Percentiles rank a stretch among this genome's conserved stretches.
Conservation (phyloP, 129 eudicot species). For the Artemisia tridentata region DNA sequence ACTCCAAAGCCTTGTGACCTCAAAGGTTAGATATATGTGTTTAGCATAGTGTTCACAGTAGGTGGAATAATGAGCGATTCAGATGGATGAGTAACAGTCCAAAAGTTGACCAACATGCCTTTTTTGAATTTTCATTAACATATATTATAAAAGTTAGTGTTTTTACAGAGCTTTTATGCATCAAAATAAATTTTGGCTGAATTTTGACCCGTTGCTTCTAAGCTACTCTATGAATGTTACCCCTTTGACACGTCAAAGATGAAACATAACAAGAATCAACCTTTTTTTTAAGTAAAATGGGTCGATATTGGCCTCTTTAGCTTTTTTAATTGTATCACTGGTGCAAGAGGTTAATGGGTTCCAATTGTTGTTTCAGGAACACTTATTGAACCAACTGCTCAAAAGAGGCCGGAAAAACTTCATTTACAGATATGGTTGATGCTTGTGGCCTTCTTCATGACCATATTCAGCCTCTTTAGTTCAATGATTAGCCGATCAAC, state of each 20-base stretch:
- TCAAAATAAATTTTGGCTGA: neutral
- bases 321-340: neutral
- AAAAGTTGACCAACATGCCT: neutral
- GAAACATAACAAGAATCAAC: neutral
- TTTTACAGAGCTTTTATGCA: neutral
- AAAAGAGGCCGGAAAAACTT: slow-evolving; percentile 52
- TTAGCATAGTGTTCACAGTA: neutral
- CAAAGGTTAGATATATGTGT: slow-evolving; percentile 44
- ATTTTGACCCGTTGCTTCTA: neutral
- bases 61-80: neutral
- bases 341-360: slow-evolving; percentile 2
- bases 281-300: neutral
- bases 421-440: slow-evolving; percentile 43
- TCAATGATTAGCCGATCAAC: slow-evolving; percentile 44
- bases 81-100: neutral
- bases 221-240: neutral
- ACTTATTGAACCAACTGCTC: slow-evolving; percentile 36
- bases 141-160: no score
- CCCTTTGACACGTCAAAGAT: neutral
- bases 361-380: slow-evolving; percentile 40
- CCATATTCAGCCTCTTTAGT: slow-evolving; percentile 44
- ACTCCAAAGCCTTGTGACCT: slow-evolving; percentile 40
- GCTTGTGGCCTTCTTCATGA: slow-evolving; percentile 69
- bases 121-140: no score
- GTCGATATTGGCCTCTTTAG: neutral